Evolutionary conservation across 805 yeast genomes (phyloP), one percentile per base, ranked within the genome.

Genomic region (Kuraishia capsulata): DNA sequence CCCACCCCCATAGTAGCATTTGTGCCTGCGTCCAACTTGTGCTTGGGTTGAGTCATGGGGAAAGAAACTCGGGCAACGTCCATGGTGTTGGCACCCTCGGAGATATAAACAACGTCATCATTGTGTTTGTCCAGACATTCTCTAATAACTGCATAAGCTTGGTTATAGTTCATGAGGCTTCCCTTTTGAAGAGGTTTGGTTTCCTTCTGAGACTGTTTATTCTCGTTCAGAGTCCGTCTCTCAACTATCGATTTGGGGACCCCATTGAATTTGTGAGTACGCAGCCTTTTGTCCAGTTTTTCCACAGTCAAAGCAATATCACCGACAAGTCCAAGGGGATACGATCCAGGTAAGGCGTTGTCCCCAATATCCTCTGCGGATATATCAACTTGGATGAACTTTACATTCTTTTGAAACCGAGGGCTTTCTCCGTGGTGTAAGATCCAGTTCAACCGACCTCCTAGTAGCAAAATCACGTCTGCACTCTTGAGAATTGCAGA

Each of bases 71-170:
- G 62, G 2, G 86, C 78, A 18, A 73, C 64, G 46, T 81, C 88
- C 87, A 81, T 80, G 0, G 87, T 78, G 49, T 79, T 78, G 1
- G 88, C 87, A n/a, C 88, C 88, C 53, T 81, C 88, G 3, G 78
- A 66, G 1, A 80, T 69, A 29, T 69, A 62, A 3, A 76, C 49
- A 1, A 71, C 57, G 10, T 61, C 46, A 5, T 53, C 42, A 34
- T 56, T 56, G 25, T 52, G 42, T 3, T 42, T 49, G 1, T 46
- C 42, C 23, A 78, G 54, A 2, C 59, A 44, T 0, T 66, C 67
- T 19, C 76, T 56, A 9, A 80, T 57, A 0, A 57, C 56, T 14
- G 64, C 69, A 52, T 78, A 76, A 0, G 73, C 81, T 16, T 70
- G 65, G 46, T 75, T 67, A 50, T 81, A 81, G 34, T 61, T 67